A percentile compares a stretch with the other conserved stretches of the same genome.
phyloP scores from a whole-genome alignment of 2,329 filamentous ascomycete genomes.

The Grosmannia penicillata region DNA sequence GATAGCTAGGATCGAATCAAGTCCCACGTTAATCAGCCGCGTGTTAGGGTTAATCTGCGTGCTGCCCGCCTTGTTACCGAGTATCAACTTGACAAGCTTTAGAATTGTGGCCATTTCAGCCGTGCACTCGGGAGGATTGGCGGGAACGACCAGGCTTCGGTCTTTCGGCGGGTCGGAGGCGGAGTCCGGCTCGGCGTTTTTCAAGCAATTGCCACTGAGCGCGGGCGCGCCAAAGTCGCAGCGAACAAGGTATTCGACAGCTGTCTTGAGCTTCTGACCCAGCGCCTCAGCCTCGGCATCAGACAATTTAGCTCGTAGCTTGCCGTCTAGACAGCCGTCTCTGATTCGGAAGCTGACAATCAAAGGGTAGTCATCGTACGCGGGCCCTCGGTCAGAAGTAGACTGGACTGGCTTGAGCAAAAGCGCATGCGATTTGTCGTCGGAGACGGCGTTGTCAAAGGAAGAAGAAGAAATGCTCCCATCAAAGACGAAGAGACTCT shows the following conservation, averaged over 20 bases:
- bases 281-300: neutral
- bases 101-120: too few species aligned
- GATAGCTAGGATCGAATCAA: constrained; percentile 14
- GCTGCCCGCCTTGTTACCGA: constrained; percentile 4
- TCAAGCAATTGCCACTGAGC: neutral
- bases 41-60: constrained; percentile 9
- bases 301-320: constrained; percentile 10
- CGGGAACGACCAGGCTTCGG: too few species aligned
- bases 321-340: constrained; percentile 8
- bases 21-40: constrained; percentile 11
- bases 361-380: constrained; percentile 14
- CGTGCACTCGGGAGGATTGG: too few species aligned
- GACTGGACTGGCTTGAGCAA: neutral
- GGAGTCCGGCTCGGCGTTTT: too few species aligned
- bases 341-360: constrained; percentile 13
- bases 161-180: too few species aligned
- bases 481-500: constrained; percentile 14
- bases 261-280: constrained; percentile 5
- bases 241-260: neutral
- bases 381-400: too few species aligned
- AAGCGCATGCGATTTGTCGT: neutral
- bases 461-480: too few species aligned
- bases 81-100: constrained; percentile 9
- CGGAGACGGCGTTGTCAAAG: too few species aligned
- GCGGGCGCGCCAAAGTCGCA: too few species aligned